A percentile compares a stretch with the other conserved stretches of the same genome.
These are phyloP conservation scores for Boletus subparvulus DNA, from an alignment of 768 basidiomycete genomes.

Conservation along the genomic window DNA sequence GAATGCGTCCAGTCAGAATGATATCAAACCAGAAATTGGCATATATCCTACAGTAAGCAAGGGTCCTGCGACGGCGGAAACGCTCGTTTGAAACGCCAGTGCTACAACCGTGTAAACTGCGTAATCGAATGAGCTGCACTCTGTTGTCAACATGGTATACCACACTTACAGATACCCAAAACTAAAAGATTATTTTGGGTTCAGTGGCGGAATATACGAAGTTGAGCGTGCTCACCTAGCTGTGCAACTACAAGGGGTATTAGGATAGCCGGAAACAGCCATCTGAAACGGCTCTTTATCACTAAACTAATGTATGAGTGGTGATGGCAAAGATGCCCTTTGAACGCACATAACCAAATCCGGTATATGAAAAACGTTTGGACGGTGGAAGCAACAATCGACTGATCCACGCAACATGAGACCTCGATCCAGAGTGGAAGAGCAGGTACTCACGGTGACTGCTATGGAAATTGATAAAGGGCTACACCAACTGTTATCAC, in stretches of 20 bases:
- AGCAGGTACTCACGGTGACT: slow-evolving; percentile 19
- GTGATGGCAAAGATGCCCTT: neutral
- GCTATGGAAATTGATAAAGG: slow-evolving; percentile 20
- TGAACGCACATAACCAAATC: slow-evolving; percentile 24
- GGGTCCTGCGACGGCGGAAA: slow-evolving; percentile 17
- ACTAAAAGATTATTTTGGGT: slow-evolving; percentile 4
- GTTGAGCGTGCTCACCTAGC: slow-evolving; percentile 8
- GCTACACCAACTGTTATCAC: slow-evolving; percentile 13
- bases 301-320: slow-evolving; percentile 6
- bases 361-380: slow-evolving; percentile 28
- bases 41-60: slow-evolving; percentile 17
- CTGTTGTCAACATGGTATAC: neutral
- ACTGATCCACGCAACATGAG: slow-evolving; percentile 19
- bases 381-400: slow-evolving; percentile 18
- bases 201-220: neutral
- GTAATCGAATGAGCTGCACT: slow-evolving; percentile 2
- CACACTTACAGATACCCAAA: slow-evolving; percentile 13
- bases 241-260: slow-evolving; percentile 20
- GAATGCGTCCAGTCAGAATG: slow-evolving; percentile 4
- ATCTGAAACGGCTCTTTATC: slow-evolving; percentile 13
- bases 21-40: neutral
- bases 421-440: neutral
- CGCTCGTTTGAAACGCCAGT: slow-evolving; percentile 14
- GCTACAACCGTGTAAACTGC: neutral
- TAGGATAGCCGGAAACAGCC: slow-evolving; percentile 19